A percentile compares a stretch with the other conserved stretches of the same genome.
These are phyloP conservation scores for Phytophthora aleatoria DNA, from an alignment of 352 stramenopile species.

Conservation along the genomic window DNA sequence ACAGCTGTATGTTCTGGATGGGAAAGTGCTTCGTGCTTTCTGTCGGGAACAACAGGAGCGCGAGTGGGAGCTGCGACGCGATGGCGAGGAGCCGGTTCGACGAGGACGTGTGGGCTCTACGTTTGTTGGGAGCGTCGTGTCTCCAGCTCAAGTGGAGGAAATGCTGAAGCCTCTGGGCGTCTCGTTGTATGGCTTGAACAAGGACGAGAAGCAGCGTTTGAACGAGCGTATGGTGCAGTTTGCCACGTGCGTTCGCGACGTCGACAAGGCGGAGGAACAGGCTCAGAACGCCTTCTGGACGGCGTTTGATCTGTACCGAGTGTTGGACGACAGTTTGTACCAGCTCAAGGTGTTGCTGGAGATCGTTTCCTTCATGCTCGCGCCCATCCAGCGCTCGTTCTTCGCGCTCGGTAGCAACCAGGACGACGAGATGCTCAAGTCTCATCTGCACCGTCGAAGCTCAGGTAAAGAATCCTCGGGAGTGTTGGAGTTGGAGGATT, in stretches of 20 bases:
- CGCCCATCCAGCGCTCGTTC: constrained; percentile 71
- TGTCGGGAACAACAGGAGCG: constrained; percentile 65
- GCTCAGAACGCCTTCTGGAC: constrained; percentile 63
- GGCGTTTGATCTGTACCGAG: constrained; percentile 72
- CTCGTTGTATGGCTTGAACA: constrained; percentile 71
- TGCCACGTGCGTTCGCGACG: constrained; percentile 42
- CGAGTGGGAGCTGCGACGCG: constrained; percentile 19
- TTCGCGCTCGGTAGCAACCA: constrained; percentile 70
- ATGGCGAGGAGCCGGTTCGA: constrained; percentile 26
- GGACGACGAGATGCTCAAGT: constrained; percentile 72
- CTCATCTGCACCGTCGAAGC: constrained; percentile 36
- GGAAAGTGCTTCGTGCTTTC: constrained; percentile 59
- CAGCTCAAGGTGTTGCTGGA: constrained; percentile 80
- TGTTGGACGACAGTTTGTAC: constrained; percentile 71
- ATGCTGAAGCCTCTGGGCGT: constrained; percentile 59
- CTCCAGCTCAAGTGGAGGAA: constrained; percentile 49
- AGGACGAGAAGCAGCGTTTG: constrained; percentile 60
- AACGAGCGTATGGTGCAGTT: constrained; percentile 61
- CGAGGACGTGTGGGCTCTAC: constrained; percentile 28
- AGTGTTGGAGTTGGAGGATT: constrained; percentile 27
- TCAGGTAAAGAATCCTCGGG: constrained; percentile 32
- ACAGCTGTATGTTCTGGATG: constrained; percentile 72
- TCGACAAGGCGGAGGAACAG: constrained; percentile 56
- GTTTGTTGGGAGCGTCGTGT: constrained; percentile 35
- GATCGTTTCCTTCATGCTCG: constrained; percentile 66